Evolutionary conservation across 2,329 filamentous ascomycete genomes (phyloP).

Genomic region (Xylaria sp.): DNA sequence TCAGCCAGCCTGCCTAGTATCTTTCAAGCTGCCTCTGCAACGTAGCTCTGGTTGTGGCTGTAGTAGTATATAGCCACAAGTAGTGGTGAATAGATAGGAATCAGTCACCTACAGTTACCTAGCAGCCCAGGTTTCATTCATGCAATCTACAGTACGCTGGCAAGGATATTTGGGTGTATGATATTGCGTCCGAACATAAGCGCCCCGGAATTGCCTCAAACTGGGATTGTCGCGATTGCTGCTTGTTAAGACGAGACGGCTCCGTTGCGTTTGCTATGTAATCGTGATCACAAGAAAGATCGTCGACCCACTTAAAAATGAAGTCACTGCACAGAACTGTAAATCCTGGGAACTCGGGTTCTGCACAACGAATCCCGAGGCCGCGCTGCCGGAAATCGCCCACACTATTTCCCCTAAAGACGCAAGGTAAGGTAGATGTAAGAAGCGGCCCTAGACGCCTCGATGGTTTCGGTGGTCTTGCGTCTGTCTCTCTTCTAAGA

Average conservation of each 20-base stretch:
- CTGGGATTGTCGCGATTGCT: not conserved
- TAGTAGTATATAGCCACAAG: not conserved
- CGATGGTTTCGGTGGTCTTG: not conserved
- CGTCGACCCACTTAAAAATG: not conserved
- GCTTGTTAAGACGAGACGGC: not conserved
- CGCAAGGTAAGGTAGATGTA: not conserved
- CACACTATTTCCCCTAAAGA: not conserved
- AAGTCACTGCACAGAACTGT: not conserved
- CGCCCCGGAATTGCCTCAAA: not conserved
- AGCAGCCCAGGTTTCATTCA: not conserved
- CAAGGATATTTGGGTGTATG: not conserved
- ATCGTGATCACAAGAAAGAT: slow-evolving; percentile 9
- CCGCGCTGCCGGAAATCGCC: slow-evolving; percentile 2
- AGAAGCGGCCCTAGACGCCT: not conserved
- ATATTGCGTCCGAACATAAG: not conserved
- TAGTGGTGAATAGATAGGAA: no score
- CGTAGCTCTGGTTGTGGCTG: not conserved
- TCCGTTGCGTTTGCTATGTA: slow-evolving; percentile 10
- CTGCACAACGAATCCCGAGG: not conserved
- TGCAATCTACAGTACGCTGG: not conserved
- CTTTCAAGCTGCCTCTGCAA: not conserved
- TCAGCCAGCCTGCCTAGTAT: slow-evolving; percentile 35
- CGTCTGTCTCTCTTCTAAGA: no score
- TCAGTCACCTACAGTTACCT: no score
- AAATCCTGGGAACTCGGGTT: not conserved